These are phyloP conservation scores for Sporisorium graminicola DNA, from an alignment of 1,284 basidiomycete species.

Conservation along the genomic window DNA sequence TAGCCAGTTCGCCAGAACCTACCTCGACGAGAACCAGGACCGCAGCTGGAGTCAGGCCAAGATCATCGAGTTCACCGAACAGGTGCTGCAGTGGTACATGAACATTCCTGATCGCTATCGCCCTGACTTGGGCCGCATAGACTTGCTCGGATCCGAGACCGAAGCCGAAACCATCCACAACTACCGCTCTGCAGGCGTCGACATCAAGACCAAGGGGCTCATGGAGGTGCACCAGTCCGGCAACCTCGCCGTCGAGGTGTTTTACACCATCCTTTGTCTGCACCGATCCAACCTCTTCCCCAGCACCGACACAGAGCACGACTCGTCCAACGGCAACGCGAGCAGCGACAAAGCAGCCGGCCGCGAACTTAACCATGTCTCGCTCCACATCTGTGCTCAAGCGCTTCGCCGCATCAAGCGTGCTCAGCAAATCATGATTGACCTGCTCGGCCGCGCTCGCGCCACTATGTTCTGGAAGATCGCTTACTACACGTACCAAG, in stretches of 20 bases:
- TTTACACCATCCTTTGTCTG: constrained; percentile 35
- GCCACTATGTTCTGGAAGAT: constrained; percentile 53
- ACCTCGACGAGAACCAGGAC: constrained; percentile 47
- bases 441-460: constrained; percentile 27
- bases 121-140: constrained; percentile 32
- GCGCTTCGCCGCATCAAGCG: constrained; percentile 39
- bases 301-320: neutral
- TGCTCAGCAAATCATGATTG: constrained; percentile 41
- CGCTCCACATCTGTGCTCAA: constrained; percentile 40
- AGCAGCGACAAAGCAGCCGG: neutral
- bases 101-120: constrained; percentile 36
- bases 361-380: constrained; percentile 24
- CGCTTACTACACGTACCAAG: constrained; percentile 48
- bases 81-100: constrained; percentile 45
- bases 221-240: constrained; percentile 47
- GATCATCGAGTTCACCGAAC: constrained; percentile 35
- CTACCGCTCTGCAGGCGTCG: constrained; percentile 34
- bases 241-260: constrained; percentile 41
- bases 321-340: neutral
- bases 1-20: constrained; percentile 26
- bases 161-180: constrained; percentile 32
- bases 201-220: constrained; percentile 42
- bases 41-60: constrained; percentile 37
- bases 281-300: constrained; percentile 42
- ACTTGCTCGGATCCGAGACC: constrained; percentile 22